These are phyloP conservation scores for Takashimella tepidaria DNA, from an alignment of 1,284 basidiomycete species.

Conservation along the genomic window DNA sequence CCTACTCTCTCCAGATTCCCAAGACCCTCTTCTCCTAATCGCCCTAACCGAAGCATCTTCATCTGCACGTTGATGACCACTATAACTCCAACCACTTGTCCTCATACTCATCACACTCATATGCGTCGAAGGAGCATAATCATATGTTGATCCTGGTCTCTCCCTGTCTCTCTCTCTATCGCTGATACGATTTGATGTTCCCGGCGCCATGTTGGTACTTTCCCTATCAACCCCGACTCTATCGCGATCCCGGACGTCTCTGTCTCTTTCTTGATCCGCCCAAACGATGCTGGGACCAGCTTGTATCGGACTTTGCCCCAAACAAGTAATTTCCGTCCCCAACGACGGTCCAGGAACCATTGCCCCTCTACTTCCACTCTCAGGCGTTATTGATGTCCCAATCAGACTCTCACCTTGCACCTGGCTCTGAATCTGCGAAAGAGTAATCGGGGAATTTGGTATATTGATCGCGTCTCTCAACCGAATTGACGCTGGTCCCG, in stretches of 20 bases:
- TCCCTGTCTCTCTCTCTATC: not conserved
- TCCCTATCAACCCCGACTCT: no score
- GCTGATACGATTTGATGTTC: no score
- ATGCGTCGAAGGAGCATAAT: slow-evolving; percentile 13
- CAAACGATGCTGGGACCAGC: slow-evolving; percentile 13
- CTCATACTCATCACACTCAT: slow-evolving; percentile 10
- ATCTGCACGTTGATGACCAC: slow-evolving; percentile 14
- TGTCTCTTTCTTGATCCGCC: slow-evolving; percentile 10
- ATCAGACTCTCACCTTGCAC: not conserved
- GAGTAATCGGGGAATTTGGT: not conserved
- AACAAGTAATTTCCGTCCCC: not conserved
- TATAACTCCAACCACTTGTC: not conserved
- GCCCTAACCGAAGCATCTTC: slow-evolving; percentile 26
- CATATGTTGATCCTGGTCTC: slow-evolving; percentile 5
- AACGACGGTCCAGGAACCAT: no score
- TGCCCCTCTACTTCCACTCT: not conserved
- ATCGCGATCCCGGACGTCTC: no score
- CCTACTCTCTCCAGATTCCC: slow-evolving; percentile 39
- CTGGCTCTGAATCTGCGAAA: not conserved
- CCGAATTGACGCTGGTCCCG: slow-evolving; percentile 8
- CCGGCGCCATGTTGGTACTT: no score
- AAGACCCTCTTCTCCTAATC: slow-evolving; percentile 26
- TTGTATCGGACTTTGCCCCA: slow-evolving; percentile 6
- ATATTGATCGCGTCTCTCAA: slow-evolving; percentile 7
- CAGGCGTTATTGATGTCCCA: not conserved